Conservation (phyloP, 2,329 filamentous ascomycete species). For the Colletotrichum sp. region DNA sequence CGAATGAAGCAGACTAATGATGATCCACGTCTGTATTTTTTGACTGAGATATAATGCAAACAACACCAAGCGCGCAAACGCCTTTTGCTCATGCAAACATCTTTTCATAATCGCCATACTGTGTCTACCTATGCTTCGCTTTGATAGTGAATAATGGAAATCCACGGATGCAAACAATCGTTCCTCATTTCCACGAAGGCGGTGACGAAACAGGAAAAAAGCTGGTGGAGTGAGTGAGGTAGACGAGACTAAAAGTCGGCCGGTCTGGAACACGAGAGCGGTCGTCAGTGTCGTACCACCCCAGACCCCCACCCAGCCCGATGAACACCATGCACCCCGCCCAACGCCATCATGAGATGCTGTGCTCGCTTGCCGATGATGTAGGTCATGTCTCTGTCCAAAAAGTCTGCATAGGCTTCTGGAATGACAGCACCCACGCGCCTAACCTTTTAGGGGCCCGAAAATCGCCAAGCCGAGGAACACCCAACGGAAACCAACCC, state of each 20-base stretch:
- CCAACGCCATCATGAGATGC: not conserved
- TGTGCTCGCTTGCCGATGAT: not conserved
- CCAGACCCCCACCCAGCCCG: not conserved
- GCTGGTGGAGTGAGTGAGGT: not conserved
- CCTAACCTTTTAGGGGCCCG: not conserved
- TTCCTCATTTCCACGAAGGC: not conserved
- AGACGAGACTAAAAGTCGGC: not conserved
- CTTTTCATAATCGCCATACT: not conserved
- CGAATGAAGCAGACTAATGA: not conserved
- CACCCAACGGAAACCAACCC: not conserved
- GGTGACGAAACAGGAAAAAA: not conserved
- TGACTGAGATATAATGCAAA: not conserved
- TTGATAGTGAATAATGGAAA: not conserved
- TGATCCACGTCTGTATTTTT: not conserved
- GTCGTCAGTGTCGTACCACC: slow-evolving; percentile 9
- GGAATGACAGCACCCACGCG: not conserved
- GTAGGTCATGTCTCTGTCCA: not conserved
- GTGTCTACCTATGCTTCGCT: not conserved
- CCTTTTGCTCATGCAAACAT: not conserved
- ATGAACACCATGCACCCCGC: not conserved
- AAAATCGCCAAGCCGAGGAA: not conserved
- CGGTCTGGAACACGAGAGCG: not conserved
- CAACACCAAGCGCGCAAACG: not conserved
- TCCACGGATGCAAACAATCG: not conserved
- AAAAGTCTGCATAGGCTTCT: not conserved